Base-by-base conservation (phyloP, 345 rosid genomes). In the Populus euphratica region DNA sequence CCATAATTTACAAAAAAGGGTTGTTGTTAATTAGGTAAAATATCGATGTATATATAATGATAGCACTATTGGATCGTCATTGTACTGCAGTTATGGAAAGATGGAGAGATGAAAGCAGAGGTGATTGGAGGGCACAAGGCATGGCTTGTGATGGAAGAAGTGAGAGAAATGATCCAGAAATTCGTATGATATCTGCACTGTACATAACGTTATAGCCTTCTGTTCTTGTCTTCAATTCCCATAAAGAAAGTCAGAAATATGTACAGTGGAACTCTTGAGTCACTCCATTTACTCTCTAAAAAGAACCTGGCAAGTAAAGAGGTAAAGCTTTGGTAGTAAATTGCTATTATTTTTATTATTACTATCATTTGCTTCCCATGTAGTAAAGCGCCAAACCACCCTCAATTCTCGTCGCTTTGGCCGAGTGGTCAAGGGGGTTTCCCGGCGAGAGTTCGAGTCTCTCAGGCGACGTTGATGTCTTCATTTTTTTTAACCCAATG, bases 61-160 rank as follows among this genome's bases (percentile, higher is more conserved):
- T 1, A 54, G 21, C 61, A 64, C 7, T 2, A 6, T 5, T 1
- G 68, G 23, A 5, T 9, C 12, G n/a, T 6, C 16, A 8, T 50
- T 61, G 33, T 12, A 27, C 66, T 84, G 85, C 86, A 91, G 93
- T 35, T 92, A 47, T 92, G 97, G 97, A 92, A 88, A 77, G 98
- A 93, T 82, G 95, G 90, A 14, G 95, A 94, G 83, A 88, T 92
- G 97, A 89, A 94, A 82, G 94, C 84, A 56, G 98, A 94, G 82
- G 93, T 94, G 31, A 93, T 93, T 8, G 98, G 98, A 81, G 98
- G 98, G 41, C 98, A 93, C 66, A 90, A 93, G 80, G 98, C 91
- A 31, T 94, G 98, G 98, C 90, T 93, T 83, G 99, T 94, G 35
- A 81, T 91, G 39, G 95, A 94, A 71, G 94, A 91, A 89, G 98